Evolutionary conservation across 176 grass and related monocot species (phyloP).

Genomic region (Poa annua): DNA sequence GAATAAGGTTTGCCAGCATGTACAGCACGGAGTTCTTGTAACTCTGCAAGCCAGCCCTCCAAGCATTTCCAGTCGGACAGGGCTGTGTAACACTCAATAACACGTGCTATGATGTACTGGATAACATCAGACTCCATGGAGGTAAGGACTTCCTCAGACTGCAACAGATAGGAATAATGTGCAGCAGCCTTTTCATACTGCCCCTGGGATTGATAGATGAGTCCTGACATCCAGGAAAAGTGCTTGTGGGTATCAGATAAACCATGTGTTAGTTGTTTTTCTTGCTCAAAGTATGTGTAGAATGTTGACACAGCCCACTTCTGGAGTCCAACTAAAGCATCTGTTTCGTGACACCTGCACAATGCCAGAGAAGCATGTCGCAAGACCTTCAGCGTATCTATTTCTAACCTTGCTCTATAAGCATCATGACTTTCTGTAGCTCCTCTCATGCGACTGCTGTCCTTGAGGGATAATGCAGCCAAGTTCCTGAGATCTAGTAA

Average conservation of each 20-base stretch:
- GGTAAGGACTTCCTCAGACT: conserved; percentile 75
- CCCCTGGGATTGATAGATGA: conserved; percentile 83
- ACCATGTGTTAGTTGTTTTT: conserved; percentile 47
- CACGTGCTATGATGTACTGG: conserved; percentile 85
- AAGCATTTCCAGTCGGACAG: conserved; percentile 98
- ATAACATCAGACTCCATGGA: conserved; percentile 92
- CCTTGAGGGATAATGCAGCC: conserved; percentile 65
- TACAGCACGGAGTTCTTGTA: conserved; percentile 83
- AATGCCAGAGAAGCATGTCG: conserved; percentile 86
- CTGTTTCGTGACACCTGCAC: conserved; percentile 82
- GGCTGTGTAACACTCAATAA: conserved; percentile 92
- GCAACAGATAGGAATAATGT: conserved; percentile 86
- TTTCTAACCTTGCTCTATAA: conserved; percentile 71
- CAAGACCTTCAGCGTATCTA: conserved; percentile 74
- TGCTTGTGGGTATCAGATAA: conserved; percentile 53
- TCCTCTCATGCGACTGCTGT: conserved; percentile 55
- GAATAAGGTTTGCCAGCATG: conserved; percentile 98
- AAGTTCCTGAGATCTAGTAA: conserved; percentile 76
- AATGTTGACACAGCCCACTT: conserved; percentile 75
- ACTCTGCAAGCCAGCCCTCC: conserved; percentile 88
- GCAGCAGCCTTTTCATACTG: conserved; percentile 94
- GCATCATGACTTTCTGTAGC: conserved; percentile 57
- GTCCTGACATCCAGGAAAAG: conserved; percentile 93
- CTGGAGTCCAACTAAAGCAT: conserved; percentile 85
- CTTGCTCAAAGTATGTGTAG: conserved; percentile 69